phyloP scores from a whole-genome alignment of 176 grass and related monocot genomes.

The sorghum (Sorghum bicolor) region Sorghum_bicolor_NCBIv3 NC_012878.2:56844001-56844500 shows the following conservation, averaged over 20 bases:
- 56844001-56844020: background rate
- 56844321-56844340: background rate
- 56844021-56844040: background rate
- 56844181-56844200: background rate
- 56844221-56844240: background rate
- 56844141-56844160: background rate
- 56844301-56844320: background rate
- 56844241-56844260: background rate
- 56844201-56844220: background rate
- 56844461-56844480: slow-evolving; percentile 52
- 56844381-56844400: background rate
- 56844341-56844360: background rate
- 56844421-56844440: background rate
- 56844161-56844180: background rate
- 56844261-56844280: background rate
- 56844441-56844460: background rate
- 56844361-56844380: background rate
- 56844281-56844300: background rate
- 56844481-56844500: slow-evolving; percentile 84
- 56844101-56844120: background rate
- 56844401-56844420: background rate
- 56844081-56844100: background rate
- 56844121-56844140: background rate
- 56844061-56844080: background rate
- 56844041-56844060: background rate